Base-by-base conservation (phyloP, 1,284 basidiomycete genomes). In the Marasmius sp. region DNA sequence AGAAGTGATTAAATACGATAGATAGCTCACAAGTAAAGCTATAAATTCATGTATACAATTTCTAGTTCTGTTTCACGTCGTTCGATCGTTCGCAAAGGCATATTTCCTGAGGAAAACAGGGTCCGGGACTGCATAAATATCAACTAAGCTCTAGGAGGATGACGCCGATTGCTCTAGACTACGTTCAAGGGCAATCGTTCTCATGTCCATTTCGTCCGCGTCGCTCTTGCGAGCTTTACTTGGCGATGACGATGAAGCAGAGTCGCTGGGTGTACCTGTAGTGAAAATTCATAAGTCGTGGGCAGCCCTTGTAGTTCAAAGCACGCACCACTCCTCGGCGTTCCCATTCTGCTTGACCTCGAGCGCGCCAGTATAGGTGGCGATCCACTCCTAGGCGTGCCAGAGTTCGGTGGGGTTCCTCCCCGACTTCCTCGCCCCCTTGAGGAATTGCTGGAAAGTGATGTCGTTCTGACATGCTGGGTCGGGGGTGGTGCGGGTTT, bases 141-240 rank as follows among this genome's bases (percentile, higher is more conserved):
- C 27, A 27, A 27, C 27, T 27, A 5, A 27, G 27, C 27, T 27
- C 27, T 27, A 27, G 2, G 27, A 27, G 27, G 27, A 49, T 49
- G 48, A 20, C 18, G 48, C 3, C 43, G 50, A 43, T 22, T 47
- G 85, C 64, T 85, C 85, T 6, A 84, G 78, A 72, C 75, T 88
- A 58, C 79, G 77, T 41, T 70, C 68, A 34, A 70, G 55, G 3
- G 68, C 68, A 39, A 66, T 57, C 18, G 68, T 70, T 59, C 71
- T 68, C 68, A 71, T 70, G 58, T 64, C 64, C 18, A 50, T 58
- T 41, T 59, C 64, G 6, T 58, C 62, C 16, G 62, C 61, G n/a
- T 64, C 59, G 47, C 51, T 63, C 57, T 58, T 65, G 55, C 51
- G 43, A 37, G 37, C 53, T 22, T 16, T 59, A 57, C 39, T 51